These are phyloP conservation scores for Talaromyces wortmannii DNA, from an alignment of 495 filamentous ascomycete species.

Conservation along the genomic window DNA sequence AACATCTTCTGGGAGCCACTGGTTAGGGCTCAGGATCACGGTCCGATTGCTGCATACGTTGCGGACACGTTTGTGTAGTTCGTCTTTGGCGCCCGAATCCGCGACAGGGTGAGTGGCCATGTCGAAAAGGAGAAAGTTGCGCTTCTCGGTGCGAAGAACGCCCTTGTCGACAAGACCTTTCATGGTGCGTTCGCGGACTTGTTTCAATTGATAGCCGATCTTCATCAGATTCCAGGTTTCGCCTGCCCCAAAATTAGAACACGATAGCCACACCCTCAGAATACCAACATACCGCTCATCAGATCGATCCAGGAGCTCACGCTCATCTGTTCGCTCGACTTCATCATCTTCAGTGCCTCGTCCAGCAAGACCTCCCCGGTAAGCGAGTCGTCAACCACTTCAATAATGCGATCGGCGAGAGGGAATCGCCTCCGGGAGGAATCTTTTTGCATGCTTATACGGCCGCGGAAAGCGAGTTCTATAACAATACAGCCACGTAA, in stretches of 20 bases:
- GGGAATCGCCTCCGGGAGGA: constrained; percentile 87
- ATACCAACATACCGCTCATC: constrained; percentile 72
- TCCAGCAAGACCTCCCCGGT: constrained; percentile 97
- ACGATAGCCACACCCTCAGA: neutral
- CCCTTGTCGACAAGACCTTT: constrained; percentile 99
- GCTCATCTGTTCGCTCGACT: constrained; percentile 98
- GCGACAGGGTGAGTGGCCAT: constrained; percentile 99
- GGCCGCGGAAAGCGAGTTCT: constrained; percentile 90
- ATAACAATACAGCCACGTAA: constrained; percentile 96
- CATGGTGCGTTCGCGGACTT: constrained; percentile 93
- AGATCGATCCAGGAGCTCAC: constrained; percentile 97
- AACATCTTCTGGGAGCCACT: constrained; percentile 87
- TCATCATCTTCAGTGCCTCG: constrained; percentile 99
- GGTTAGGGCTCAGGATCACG: constrained; percentile 73
- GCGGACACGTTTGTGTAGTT: constrained; percentile 86
- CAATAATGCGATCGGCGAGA: constrained; percentile 84
- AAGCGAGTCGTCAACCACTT: constrained; percentile 94
- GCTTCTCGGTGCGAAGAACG: constrained; percentile 96
- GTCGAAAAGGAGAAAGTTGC: constrained; percentile 98
- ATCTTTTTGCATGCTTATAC: constrained; percentile 98
- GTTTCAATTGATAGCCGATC: constrained; percentile 98
- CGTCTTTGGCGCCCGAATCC: constrained; percentile 94
- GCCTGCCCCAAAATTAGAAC: constrained; percentile 40
- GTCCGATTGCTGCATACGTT: constrained; percentile 90
- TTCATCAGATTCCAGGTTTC: constrained; percentile 99